A percentile compares a stretch with the other conserved stretches of the same genome.
These are phyloP conservation scores for Nicotiana obtusifolia DNA, from an alignment of 257 asterid species.

Conservation along the genomic window DNA sequence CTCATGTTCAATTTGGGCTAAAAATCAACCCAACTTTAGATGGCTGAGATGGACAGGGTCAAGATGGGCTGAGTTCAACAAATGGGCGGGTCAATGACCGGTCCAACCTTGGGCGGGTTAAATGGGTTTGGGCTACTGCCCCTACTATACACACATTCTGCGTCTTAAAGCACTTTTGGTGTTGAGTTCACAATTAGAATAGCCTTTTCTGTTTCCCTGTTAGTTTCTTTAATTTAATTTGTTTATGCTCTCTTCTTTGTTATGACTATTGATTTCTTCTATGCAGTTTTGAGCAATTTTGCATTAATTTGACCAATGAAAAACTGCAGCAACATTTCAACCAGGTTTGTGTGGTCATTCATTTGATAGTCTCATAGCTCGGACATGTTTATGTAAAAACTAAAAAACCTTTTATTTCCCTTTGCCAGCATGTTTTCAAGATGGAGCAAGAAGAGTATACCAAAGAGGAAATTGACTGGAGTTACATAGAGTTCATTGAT, in stretches of 20 bases:
- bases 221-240: not conserved
- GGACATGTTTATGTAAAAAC: not conserved
- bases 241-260: not conserved
- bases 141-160: not conserved
- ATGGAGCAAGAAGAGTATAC: constrained; percentile 96
- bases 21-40: too few relatives aligned
- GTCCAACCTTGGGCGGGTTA: too few relatives aligned
- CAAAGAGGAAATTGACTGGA: constrained; percentile 91
- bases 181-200: not conserved
- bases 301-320: constrained; percentile 93
- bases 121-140: too few relatives aligned
- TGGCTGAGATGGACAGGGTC: too few relatives aligned
- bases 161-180: not conserved
- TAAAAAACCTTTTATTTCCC: constrained; percentile 9
- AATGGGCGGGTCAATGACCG: too few relatives aligned
- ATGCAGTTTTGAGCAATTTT: constrained; percentile 95
- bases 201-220: not conserved
- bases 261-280: constrained; percentile 12
- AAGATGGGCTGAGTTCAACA: too few relatives aligned
- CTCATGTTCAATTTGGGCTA: too few relatives aligned
- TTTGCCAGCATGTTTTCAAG: constrained; percentile 82
- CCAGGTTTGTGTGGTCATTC: constrained; percentile 47
- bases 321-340: constrained; percentile 95
- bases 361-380: constrained; percentile 1
- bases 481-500: constrained; percentile 79